phyloP scores from a whole-genome alignment of 176 grass and related monocot genomes.

The Zoysia japonica region DNA sequence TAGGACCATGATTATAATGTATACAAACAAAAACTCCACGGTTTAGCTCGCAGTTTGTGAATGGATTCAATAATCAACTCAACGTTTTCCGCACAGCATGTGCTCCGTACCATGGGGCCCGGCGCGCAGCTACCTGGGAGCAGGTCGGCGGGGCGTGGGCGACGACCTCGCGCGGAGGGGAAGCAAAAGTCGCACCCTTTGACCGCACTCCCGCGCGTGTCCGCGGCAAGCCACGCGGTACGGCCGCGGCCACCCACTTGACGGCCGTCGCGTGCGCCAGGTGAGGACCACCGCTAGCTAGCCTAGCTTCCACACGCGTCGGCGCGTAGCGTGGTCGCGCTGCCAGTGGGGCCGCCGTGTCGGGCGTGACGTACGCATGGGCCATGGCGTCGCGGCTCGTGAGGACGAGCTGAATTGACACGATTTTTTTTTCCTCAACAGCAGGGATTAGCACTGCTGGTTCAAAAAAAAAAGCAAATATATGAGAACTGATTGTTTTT shows the following conservation, averaged over 20 bases:
- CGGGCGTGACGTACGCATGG: neutral
- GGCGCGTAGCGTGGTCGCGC: neutral
- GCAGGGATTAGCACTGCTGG: no score
- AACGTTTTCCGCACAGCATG: neutral
- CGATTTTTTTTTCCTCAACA: no score
- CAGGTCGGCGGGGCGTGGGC: no score
- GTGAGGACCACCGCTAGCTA: neutral
- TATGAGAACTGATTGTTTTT: no score
- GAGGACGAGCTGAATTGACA: no score
- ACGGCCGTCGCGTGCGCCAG: neutral
- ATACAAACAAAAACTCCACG: neutral
- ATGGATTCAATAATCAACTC: slow-evolving; percentile 6
- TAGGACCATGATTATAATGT: neutral
- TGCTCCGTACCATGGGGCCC: slow-evolving; percentile 12
- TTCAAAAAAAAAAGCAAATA: no score
- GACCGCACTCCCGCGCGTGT: neutral
- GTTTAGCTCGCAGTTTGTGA: neutral
- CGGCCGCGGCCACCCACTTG: neutral
- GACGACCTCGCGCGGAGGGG: neutral
- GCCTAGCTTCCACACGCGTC: slow-evolving; percentile 15
- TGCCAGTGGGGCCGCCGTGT: neutral
- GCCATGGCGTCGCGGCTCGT: neutral
- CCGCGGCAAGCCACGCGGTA: neutral
- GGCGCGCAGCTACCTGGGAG: neutral
- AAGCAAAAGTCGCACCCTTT: slow-evolving; percentile 25